Evolutionary conservation across 2,329 filamentous ascomycete genomes (phyloP).

Genomic region (Didymella lethalis): DNA sequence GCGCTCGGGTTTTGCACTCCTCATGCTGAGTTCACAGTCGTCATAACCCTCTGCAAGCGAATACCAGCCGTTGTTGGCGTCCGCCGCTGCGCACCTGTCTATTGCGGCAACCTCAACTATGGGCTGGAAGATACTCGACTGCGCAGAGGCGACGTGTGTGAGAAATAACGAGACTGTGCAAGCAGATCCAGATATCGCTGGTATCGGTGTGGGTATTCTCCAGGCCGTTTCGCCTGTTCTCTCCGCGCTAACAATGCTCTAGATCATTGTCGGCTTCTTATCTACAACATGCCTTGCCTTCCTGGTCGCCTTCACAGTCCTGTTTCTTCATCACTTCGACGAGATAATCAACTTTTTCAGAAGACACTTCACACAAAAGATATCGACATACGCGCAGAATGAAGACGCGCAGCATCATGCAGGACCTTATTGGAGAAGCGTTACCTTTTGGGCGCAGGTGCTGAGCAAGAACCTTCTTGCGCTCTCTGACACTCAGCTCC

Average conservation of each 20-base stretch:
- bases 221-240: no score
- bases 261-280: conserved; percentile 42
- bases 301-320: conserved; percentile 38
- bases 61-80: no score
- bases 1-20: not conserved
- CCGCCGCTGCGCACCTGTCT: not conserved
- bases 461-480: conserved; percentile 45
- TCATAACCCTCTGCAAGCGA: no score
- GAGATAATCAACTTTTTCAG: conserved; percentile 29
- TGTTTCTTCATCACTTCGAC: conserved; percentile 41
- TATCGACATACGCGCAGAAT: conserved; percentile 24
- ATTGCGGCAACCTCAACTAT: conserved; percentile 8
- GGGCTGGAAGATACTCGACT: conserved; percentile 32
- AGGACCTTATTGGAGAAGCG: conserved; percentile 38
- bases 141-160: conserved; percentile 27
- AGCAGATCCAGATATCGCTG: conserved; percentile 43
- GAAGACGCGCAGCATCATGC: not conserved
- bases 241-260: conserved; percentile 7
- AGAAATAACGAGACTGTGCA: conserved; percentile 23
- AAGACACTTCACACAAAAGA: conserved; percentile 24
- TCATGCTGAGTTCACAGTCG: not conserved
- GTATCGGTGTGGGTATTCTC: conserved; percentile 34
- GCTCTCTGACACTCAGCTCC: conserved; percentile 42
- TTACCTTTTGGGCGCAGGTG: conserved; percentile 41
- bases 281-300: conserved; percentile 42